Percentiles rank a stretch among this genome's conserved stretches.
These are phyloP conservation scores for Carnegiea gigantea DNA, from an alignment of 179 eudicot species.

Conservation along the genomic window DNA sequence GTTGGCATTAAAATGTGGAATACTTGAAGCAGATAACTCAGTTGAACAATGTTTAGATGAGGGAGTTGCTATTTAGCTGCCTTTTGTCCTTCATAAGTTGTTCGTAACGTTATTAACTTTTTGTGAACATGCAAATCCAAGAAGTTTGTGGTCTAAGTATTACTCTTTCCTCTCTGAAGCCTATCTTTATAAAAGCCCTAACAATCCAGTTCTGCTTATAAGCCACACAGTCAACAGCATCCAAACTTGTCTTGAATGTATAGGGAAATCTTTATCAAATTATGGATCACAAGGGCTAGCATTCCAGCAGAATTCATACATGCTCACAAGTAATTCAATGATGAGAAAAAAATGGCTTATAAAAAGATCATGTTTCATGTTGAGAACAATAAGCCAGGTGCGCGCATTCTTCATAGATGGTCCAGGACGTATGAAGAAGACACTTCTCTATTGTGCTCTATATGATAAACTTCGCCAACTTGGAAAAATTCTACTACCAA, in stretches of 20 bases:
- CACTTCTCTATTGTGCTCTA: background rate
- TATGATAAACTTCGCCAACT: background rate
- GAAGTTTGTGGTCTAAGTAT: background rate
- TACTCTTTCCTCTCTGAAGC: background rate
- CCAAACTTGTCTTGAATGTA: background rate
- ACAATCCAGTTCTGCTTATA: too few relatives aligned
- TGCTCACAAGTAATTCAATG: background rate
- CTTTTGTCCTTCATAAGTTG: background rate
- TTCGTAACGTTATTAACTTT: background rate
- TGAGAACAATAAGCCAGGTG: background rate
- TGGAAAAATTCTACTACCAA: conserved; percentile 7
- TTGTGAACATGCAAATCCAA: background rate
- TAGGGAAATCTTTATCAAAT: background rate
- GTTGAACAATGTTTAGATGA: background rate
- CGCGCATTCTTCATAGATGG: conserved; percentile 13
- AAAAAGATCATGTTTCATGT: background rate
- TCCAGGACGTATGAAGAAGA: background rate
- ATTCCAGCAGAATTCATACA: background rate
- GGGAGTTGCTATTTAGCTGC: background rate
- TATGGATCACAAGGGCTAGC: background rate
- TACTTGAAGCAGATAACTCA: background rate
- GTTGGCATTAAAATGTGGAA: background rate
- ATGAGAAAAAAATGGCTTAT: background rate
- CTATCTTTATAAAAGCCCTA: background rate
- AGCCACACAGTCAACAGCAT: background rate